A percentile compares a stretch with the other conserved stretches of the same genome.
Evolutionary conservation across 2,329 filamentous ascomycete species (phyloP).

Genomic region (Zymoseptoria passerinii): DNA sequence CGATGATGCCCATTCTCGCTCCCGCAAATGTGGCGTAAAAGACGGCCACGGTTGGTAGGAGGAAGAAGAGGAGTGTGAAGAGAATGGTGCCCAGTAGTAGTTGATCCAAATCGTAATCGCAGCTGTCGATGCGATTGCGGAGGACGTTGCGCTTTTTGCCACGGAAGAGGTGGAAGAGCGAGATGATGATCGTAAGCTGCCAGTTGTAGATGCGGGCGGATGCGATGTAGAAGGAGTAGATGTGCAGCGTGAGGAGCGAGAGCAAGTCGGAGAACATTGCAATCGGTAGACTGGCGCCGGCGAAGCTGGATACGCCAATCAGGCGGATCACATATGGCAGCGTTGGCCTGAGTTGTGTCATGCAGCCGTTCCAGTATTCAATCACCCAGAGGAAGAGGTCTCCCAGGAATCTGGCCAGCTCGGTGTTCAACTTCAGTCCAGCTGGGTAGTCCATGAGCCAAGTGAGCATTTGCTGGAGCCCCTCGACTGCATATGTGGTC

Average conservation of each 20-base stretch:
- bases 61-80: conserved; percentile 89
- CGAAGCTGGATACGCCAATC: conserved; percentile 90
- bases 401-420: conserved; percentile 86
- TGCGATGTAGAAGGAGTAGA: conserved; percentile 96
- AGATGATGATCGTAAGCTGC: conserved; percentile 94
- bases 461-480: conserved; percentile 76
- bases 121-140: conserved; percentile 94
- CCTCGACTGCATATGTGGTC: conserved; percentile 76
- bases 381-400: conserved; percentile 98
- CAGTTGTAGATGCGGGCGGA: conserved; percentile 96
- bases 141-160: conserved; percentile 97
- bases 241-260: conserved; percentile 85
- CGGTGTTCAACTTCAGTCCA: conserved; percentile 88
- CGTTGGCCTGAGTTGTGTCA: conserved; percentile 66
- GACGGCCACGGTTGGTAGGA: conserved; percentile 87
- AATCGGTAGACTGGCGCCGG: conserved; percentile 92
- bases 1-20: conserved; percentile 90
- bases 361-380: conserved; percentile 87
- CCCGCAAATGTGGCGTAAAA: conserved; percentile 96
- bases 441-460: conserved; percentile 97
- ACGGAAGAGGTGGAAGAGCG: conserved; percentile 95
- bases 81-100: conserved; percentile 91
- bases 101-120: conserved; percentile 97
- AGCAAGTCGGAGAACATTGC: conserved; percentile 90
- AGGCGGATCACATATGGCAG: conserved; percentile 85